A percentile compares a stretch with the other conserved stretches of the same genome.
phyloP scores from a whole-genome alignment of 164 flowering plant species.

The Stephania cephalantha region DNA sequence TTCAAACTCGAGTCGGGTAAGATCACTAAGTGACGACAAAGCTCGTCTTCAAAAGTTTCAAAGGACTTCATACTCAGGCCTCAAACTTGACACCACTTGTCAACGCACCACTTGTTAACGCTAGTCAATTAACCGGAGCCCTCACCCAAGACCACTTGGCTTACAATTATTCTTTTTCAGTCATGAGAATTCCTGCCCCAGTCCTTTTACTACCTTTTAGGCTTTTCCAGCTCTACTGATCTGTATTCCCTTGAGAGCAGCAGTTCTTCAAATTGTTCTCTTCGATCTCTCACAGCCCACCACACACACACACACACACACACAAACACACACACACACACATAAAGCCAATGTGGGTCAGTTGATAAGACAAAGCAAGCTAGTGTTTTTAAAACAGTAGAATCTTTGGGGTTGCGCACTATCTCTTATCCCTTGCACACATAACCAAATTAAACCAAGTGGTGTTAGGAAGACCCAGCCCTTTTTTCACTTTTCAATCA shows the following conservation, averaged over 20 bases:
- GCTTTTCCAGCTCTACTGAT: background rate
- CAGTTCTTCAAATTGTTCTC: background rate
- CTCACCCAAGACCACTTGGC: no score
- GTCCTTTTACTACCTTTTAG: background rate
- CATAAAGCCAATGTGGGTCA: background rate
- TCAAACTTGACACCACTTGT: no score
- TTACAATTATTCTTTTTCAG: background rate
- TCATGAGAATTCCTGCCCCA: background rate
- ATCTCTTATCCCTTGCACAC: background rate
- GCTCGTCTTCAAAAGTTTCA: no score
- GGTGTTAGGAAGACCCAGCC: conserved; percentile 6
- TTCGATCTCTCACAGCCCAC: no score
- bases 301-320: no score
- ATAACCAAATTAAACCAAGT: background rate
- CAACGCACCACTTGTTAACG: no score
- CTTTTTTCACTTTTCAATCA: conserved; percentile 14
- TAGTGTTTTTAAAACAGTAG: background rate
- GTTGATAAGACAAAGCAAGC: conserved; percentile 10
- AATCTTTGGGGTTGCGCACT: conserved; percentile 12
- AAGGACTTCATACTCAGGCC: no score
- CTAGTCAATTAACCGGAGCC: no score
- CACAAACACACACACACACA: no score
- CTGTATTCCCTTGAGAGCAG: background rate
- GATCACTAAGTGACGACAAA: no score
- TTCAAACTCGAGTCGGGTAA: no score